These are phyloP conservation scores for Exophiala bonariae DNA, from an alignment of 2,329 filamentous ascomycete species.

Conservation along the genomic window DNA sequence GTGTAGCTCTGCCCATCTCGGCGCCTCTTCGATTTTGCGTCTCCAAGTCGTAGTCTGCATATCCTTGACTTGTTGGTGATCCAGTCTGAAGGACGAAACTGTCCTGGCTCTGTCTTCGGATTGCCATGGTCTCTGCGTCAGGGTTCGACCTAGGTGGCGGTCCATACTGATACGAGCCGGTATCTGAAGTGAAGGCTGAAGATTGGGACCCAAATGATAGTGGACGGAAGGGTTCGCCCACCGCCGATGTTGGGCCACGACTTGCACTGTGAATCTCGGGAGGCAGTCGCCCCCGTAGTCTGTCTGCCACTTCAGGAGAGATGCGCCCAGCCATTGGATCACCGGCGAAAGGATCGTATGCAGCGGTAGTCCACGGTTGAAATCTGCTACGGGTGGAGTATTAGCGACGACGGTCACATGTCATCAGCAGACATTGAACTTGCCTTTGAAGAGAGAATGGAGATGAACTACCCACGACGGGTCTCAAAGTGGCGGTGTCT, in stretches of 20 bases:
- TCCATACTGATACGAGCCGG: slow-evolving; percentile 14
- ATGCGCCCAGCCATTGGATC: slow-evolving; percentile 16
- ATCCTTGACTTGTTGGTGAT: slow-evolving; percentile 26
- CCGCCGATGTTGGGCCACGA: slow-evolving; percentile 15
- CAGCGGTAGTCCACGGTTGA: slow-evolving; percentile 16
- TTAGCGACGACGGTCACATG: background rate
- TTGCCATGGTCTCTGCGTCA: slow-evolving; percentile 18
- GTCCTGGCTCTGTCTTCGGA: slow-evolving; percentile 28
- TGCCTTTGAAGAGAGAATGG: slow-evolving; percentile 16
- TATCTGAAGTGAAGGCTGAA: slow-evolving; percentile 19
- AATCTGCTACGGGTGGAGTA: slow-evolving; percentile 12
- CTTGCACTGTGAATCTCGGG: slow-evolving; percentile 21
- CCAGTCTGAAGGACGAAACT: slow-evolving; percentile 24
- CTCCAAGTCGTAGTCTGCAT: slow-evolving; percentile 26
- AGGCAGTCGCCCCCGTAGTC: slow-evolving; percentile 19
- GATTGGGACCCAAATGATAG: slow-evolving; percentile 19
- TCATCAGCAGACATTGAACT: background rate
- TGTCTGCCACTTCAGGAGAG: slow-evolving; percentile 21
- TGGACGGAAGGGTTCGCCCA: slow-evolving; percentile 21
- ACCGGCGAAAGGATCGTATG: slow-evolving; percentile 22
- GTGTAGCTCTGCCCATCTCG: slow-evolving; percentile 22
- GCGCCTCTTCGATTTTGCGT: slow-evolving; percentile 21
- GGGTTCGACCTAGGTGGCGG: slow-evolving; percentile 19
- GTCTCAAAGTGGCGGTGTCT: slow-evolving; percentile 12
- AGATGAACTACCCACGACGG: slow-evolving; percentile 11